Base-by-base conservation (phyloP, 2,329 filamentous ascomycete genomes). In the Kalaharituber pfeilii region DNA sequence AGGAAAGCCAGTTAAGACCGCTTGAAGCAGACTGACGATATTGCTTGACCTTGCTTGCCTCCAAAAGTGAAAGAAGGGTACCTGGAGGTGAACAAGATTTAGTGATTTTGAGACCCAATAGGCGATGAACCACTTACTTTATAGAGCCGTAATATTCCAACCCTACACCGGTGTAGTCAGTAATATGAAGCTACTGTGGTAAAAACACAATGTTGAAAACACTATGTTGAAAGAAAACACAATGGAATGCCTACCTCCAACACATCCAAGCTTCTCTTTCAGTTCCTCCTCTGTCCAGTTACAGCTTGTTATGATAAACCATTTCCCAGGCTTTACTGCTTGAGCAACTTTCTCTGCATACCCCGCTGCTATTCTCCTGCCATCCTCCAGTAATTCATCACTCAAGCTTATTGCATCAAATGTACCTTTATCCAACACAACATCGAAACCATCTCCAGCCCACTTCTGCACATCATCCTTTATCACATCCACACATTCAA, bases 261-360 rank as follows among this genome's bases (percentile, higher is more conserved):
- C 68, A 2, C 68, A 71, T 51, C 75, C 79, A 66, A 96, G 91
- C 87, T 89, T 96, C 15, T 69, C 70, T 57, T 75, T 72, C 63
- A 98, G 69, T 72, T 98, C 91, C 39, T 80, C 77, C 71, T 91
- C 87, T 1, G 89, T 96, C 91, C 91, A 98, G 70, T 98, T 98
- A 68, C 91, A 98, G 68, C 87, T 95, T 53, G 91, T 96, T 53
- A 98, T 78, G 56, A 95, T 69, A 62, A 96, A 77, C 24, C 86
- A 72, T 0, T 86, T 86, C 1, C 81, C 82, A 27, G 53, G 57
- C 62, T 78, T 79, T 51, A 96, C 75, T 59, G 96, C 73, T 26
- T 69, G 70, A 57, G 81, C 71, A 28, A 89, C 80, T 52, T 79
- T 77, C 49, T 75, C 73, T 49, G 78, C 76, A 70, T 98, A 98